These are phyloP conservation scores for Phytopythium sindhum DNA, from an alignment of 352 stramenopile species.

Conservation along the genomic window DNA sequence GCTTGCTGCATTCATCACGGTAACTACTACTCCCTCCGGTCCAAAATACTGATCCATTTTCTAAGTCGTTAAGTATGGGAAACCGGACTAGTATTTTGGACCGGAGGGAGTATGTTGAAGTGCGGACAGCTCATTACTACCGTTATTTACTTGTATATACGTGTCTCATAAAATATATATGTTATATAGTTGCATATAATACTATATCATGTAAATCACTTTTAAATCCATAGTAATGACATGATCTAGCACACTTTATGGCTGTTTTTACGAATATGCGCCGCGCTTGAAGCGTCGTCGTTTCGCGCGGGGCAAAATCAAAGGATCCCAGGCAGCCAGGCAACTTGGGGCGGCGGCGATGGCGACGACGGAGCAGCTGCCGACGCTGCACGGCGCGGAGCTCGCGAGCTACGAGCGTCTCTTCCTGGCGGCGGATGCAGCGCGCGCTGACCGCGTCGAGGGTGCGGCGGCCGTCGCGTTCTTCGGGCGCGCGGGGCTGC, in stretches of 20 bases:
- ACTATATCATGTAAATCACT: background rate
- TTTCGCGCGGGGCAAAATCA: background rate
- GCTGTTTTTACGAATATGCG: background rate
- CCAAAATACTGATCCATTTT: too few species aligned
- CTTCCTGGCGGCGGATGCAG: constrained; percentile 24
- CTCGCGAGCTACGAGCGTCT: constrained; percentile 14
- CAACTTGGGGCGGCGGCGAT: background rate
- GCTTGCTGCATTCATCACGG: too few species aligned
- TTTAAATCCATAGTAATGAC: background rate
- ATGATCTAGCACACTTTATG: background rate
- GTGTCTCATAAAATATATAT: too few species aligned
- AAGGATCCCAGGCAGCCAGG: background rate
- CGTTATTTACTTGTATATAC: too few species aligned
- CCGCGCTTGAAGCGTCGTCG: background rate
- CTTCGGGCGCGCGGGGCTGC: constrained; percentile 20
- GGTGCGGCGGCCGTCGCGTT: constrained; percentile 24
- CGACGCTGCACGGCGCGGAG: background rate
- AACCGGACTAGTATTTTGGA: too few species aligned
- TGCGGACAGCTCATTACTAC: too few species aligned
- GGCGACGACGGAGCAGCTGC: background rate
- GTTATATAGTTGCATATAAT: too few species aligned
- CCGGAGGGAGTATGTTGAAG: too few species aligned
- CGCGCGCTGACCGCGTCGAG: constrained; percentile 14
- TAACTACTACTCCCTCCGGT: too few species aligned
- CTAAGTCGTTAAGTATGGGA: too few species aligned